These are phyloP conservation scores for Fusarium dimerum DNA, from an alignment of 2,329 filamentous ascomycete species.

Conservation along the genomic window DNA sequence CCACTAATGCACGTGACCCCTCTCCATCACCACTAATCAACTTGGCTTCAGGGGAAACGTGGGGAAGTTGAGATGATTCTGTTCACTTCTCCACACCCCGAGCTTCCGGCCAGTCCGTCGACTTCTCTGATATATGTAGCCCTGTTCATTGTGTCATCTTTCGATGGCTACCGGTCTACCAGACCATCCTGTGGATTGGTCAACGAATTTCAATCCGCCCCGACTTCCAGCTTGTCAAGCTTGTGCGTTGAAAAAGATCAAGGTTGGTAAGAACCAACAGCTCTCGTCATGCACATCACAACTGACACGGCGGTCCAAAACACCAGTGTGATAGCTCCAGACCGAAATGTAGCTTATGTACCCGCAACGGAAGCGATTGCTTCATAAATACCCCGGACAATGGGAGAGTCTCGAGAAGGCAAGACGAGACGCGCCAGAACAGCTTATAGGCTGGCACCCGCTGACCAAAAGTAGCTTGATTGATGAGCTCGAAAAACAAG, in stretches of 20 bases:
- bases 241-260: slow-evolving; percentile 11
- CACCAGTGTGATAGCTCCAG: slow-evolving; percentile 10
- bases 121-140: too few species aligned
- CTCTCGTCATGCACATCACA: background rate
- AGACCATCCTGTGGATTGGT: too few species aligned
- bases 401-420: slow-evolving; percentile 6
- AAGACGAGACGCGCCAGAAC: fast-evolving
- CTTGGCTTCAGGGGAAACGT: too few species aligned
- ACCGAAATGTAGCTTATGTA: slow-evolving; percentile 5
- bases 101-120: too few species aligned
- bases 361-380: slow-evolving; percentile 4
- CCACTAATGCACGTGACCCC: too few species aligned
- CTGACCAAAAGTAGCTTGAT: background rate
- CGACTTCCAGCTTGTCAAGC: slow-evolving; percentile 12
- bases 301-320: background rate
- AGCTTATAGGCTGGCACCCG: fast-evolving
- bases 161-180: too few species aligned
- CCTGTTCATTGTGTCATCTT: too few species aligned
- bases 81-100: too few species aligned
- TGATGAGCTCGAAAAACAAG: slow-evolving; percentile 9
- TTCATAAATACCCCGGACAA: background rate
- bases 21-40: too few species aligned
- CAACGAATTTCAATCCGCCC: too few species aligned
- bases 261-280: background rate
- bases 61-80: too few species aligned